These are phyloP conservation scores for Phytopythium vexans DNA, from an alignment of 352 stramenopile genomes.

Conservation along the genomic window DNA sequence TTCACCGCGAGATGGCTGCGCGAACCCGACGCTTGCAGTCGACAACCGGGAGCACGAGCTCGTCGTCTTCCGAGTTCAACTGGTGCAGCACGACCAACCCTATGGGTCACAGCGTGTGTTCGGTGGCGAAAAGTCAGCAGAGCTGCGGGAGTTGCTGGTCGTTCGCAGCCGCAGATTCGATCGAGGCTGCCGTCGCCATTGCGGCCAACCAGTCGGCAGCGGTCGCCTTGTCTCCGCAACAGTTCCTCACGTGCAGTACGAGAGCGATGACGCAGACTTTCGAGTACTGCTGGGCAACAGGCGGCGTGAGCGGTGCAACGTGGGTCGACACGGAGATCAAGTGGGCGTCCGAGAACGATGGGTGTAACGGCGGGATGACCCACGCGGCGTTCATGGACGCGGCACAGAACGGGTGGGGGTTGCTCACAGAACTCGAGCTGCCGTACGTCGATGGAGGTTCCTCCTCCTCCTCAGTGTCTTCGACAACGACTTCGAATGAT, in stretches of 20 bases:
- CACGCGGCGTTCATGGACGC: slow-evolving; percentile 77
- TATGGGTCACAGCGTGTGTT: slow-evolving; percentile 58
- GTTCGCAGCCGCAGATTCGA: slow-evolving; percentile 71
- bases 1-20: slow-evolving; percentile 49
- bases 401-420: slow-evolving; percentile 46
- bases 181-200: slow-evolving; percentile 73
- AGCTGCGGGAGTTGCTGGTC: slow-evolving; percentile 82
- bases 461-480: slow-evolving; percentile 6
- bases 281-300: slow-evolving; percentile 68
- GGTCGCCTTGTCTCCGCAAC: slow-evolving; percentile 72
- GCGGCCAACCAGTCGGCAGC: slow-evolving; percentile 50
- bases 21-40: slow-evolving; percentile 19
- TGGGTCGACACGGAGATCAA: slow-evolving; percentile 66
- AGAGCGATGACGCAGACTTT: slow-evolving; percentile 65
- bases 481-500: slow-evolving; percentile 19
- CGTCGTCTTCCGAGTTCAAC: slow-evolving; percentile 43
- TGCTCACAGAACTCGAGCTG: slow-evolving; percentile 68
- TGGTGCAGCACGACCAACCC: slow-evolving; percentile 74
- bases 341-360: slow-evolving; percentile 74
- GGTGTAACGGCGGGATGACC: slow-evolving; percentile 79
- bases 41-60: slow-evolving; percentile 19
- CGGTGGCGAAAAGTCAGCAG: slow-evolving; percentile 75
- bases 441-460: slow-evolving; percentile 49
- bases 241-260: slow-evolving; percentile 71
- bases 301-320: slow-evolving; percentile 32